These are phyloP conservation scores for Lepraria neglecta DNA, from an alignment of 495 filamentous ascomycete genomes.

Conservation along the genomic window DNA sequence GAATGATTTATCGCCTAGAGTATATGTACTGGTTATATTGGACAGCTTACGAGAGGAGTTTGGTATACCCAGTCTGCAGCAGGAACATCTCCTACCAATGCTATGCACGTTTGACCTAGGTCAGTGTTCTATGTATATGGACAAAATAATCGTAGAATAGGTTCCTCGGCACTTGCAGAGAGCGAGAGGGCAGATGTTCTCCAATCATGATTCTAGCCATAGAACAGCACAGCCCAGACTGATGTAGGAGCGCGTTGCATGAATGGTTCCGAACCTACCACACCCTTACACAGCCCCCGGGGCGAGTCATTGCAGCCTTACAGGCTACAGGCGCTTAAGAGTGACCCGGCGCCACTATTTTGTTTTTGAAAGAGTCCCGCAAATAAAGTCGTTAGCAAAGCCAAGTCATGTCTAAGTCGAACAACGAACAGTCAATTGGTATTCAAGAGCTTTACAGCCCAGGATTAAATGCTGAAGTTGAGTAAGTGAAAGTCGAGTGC, in stretches of 20 bases:
- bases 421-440: not conserved
- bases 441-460: conserved; percentile 14
- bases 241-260: not conserved
- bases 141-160: too few species aligned
- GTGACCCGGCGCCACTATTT: not conserved
- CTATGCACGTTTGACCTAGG: too few species aligned
- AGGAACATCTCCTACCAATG: too few species aligned
- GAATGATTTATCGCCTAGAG: too few species aligned
- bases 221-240: too few species aligned
- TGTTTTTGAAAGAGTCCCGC: not conserved
- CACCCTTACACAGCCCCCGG: not conserved
- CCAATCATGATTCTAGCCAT: too few species aligned
- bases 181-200: too few species aligned
- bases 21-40: too few species aligned
- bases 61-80: too few species aligned
- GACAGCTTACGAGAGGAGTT: too few species aligned
- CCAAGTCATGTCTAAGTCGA: conserved; percentile 1
- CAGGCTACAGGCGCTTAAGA: not conserved
- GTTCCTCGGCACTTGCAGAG: too few species aligned
- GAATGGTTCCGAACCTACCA: not conserved
- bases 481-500: not conserved
- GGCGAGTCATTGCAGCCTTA: not conserved
- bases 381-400: not conserved
- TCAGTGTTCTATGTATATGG: too few species aligned
- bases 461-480: not conserved